Conservation (phyloP, 768 basidiomycete genomes). For the Mycena maculata region DNA sequence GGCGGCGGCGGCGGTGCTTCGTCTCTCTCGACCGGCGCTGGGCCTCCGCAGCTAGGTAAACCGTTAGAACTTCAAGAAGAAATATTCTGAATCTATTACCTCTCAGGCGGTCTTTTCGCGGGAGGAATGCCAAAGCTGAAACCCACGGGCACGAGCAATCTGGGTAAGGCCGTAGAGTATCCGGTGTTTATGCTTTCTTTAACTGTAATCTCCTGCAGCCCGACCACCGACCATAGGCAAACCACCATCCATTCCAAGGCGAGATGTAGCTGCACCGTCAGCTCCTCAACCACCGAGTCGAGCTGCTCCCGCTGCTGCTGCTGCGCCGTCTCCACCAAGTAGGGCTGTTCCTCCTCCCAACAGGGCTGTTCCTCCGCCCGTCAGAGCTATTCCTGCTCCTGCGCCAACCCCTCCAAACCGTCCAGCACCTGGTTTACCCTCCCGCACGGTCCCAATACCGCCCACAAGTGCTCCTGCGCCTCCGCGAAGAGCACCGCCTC, state of each 20-base stretch:
- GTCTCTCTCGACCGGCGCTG: conserved; percentile 47
- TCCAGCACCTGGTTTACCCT: conserved; percentile 50
- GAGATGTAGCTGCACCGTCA: conserved; percentile 46
- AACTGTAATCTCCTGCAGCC: conserved; percentile 50
- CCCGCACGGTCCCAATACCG: conserved; percentile 52
- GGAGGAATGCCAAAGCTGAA: conserved; percentile 93
- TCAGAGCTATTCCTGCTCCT: conserved; percentile 52
- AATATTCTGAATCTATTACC: conserved; percentile 20
- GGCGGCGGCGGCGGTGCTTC: conserved; percentile 52
- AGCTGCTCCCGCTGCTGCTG: conserved; percentile 47
- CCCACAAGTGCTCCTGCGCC: conserved; percentile 52
- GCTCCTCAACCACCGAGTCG: conserved; percentile 50
- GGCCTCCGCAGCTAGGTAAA: conserved; percentile 80
- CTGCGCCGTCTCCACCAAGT: conserved; percentile 47
- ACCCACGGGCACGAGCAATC: conserved; percentile 72
- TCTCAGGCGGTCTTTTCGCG: conserved; percentile 73
- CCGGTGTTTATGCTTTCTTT: conserved; percentile 24
- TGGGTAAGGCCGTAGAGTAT: conserved; percentile 55
- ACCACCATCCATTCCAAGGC: conserved; percentile 72
- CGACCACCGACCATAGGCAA: conserved; percentile 74
- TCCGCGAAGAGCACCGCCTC: conserved; percentile 55
- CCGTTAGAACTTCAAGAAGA: conserved; percentile 3
- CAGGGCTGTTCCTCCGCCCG: conserved; percentile 44
- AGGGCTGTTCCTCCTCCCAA: conserved; percentile 43
- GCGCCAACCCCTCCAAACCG: conserved; percentile 41